Evolutionary conservation across 2,329 filamentous ascomycete species (phyloP).

Genomic region (Fusarium musae): DNA sequence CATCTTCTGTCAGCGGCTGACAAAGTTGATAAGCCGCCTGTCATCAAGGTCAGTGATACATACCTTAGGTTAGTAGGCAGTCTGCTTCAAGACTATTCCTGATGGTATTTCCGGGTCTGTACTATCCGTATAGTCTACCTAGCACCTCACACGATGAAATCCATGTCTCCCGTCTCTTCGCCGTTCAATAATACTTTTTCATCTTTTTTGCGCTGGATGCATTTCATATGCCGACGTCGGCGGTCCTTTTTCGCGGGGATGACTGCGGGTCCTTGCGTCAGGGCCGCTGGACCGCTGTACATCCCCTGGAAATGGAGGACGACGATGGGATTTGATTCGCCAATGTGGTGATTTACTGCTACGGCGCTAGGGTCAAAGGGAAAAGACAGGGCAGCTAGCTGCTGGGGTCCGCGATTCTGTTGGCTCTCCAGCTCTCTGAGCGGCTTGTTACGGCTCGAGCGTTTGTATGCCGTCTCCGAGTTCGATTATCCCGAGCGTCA

Average conservation of each 20-base stretch:
- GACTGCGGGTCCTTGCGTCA: slow-evolving; percentile 28
- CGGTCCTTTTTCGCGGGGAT: slow-evolving; percentile 36
- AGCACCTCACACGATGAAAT: neutral
- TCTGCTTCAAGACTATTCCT: neutral
- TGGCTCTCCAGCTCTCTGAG: neutral
- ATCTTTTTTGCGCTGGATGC: slow-evolving; percentile 22
- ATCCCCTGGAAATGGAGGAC: slow-evolving; percentile 1
- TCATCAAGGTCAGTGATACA: neutral
- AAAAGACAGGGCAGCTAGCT: slow-evolving; percentile 11
- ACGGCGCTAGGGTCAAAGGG: slow-evolving; percentile 36
- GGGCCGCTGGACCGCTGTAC: slow-evolving; percentile 19
- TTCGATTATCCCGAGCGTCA: neutral
- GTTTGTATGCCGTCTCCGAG: neutral
- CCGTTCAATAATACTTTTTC: slow-evolving; percentile 7
- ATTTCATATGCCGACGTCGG: slow-evolving; percentile 41
- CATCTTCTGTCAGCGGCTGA: slow-evolving; percentile 16
- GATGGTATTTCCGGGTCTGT: slow-evolving; percentile 14
- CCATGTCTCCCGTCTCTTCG: neutral
- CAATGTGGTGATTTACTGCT: neutral
- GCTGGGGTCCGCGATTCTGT: slow-evolving; percentile 16
- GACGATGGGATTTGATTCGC: slow-evolving; percentile 22
- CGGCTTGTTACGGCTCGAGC: slow-evolving; percentile 28
- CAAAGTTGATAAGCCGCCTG: neutral
- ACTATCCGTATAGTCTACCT: neutral
- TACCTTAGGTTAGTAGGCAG: too few relatives aligned